These are phyloP conservation scores for Hyphodiscus hymeniophilus DNA, from an alignment of 495 filamentous ascomycete genomes.

Conservation along the genomic window DNA sequence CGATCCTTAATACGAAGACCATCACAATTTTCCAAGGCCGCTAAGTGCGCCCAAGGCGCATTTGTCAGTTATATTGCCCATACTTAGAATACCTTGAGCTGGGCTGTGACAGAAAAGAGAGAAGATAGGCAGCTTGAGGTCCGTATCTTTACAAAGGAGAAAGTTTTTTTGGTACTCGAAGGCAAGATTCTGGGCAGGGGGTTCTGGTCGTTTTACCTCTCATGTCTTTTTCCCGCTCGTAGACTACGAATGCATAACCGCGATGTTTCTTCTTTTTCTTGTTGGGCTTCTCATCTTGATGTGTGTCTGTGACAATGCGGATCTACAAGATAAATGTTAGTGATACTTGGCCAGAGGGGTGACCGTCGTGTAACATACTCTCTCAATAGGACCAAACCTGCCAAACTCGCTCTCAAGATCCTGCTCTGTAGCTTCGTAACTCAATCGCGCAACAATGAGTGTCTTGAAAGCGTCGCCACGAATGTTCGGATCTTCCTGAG, in stretches of 20 bases:
- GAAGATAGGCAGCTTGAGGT: conserved; percentile 49
- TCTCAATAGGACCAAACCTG: conserved; percentile 88
- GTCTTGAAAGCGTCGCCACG: conserved; percentile 93
- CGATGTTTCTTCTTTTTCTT: conserved; percentile 76
- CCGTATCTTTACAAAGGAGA: conserved; percentile 36
- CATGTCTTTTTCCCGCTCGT: conserved; percentile 97
- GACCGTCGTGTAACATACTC: conserved; percentile 44
- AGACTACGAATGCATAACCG: conserved; percentile 96
- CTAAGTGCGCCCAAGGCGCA: conserved; percentile 47
- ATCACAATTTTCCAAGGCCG: conserved; percentile 57
- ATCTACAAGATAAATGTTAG: conserved; percentile 47
- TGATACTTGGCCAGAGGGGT: conserved; percentile 3
- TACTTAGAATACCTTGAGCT: conserved; percentile 30
- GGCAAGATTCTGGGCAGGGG: conserved; percentile 29
- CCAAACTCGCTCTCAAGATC: conserved; percentile 94
- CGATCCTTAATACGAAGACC: conserved; percentile 88
- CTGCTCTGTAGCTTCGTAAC: conserved; percentile 78
- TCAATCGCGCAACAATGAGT: conserved; percentile 83
- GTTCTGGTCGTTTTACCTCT: conserved; percentile 67
- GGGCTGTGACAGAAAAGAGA: conserved; percentile 18
- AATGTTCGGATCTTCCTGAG: conserved; percentile 70
- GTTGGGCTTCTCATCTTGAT: conserved; percentile 60
- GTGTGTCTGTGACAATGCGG: conserved; percentile 66
- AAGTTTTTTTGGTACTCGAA: conserved; percentile 26
- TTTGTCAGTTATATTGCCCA: conserved; percentile 49